Evolutionary conservation across 1,284 basidiomycete genomes (phyloP).

Genomic region (Microbotryum scabiosae): DNA sequence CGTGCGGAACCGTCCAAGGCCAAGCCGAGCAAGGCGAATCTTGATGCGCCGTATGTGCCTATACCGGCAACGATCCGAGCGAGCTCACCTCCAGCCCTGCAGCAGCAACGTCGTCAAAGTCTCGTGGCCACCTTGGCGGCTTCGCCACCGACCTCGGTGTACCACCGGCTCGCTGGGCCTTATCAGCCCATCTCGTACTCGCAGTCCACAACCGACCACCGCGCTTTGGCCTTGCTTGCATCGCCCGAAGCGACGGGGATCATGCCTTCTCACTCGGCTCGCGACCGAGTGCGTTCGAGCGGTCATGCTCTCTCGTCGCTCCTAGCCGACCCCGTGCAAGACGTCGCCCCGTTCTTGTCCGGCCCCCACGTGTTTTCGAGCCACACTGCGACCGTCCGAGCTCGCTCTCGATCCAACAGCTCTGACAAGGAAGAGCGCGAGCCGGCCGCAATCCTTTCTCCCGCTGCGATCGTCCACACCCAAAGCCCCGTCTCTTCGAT

Average conservation of each 20-base stretch:
- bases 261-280: constrained; percentile 22
- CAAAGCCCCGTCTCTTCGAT: constrained; percentile 30
- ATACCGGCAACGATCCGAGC: not conserved
- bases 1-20: not conserved
- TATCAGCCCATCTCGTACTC: constrained; percentile 32
- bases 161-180: constrained; percentile 33
- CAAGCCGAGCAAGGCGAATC: not conserved
- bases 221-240: constrained; percentile 31
- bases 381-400: not conserved
- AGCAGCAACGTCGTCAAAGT: not conserved
- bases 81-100: constrained; percentile 2
- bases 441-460: constrained; percentile 13
- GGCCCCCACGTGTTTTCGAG: constrained; percentile 25
- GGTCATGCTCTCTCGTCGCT: not conserved
- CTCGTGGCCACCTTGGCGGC: constrained; percentile 12
- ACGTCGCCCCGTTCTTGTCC: constrained; percentile 21
- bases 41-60: not conserved
- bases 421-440: constrained; percentile 13
- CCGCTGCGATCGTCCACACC: constrained; percentile 21
- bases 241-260: constrained; percentile 33
- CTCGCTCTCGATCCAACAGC: constrained; percentile 15
- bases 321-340: constrained; percentile 1
- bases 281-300: not conserved
- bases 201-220: constrained; percentile 12
- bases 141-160: constrained; percentile 34